phyloP scores from a whole-genome alignment of 208 protist genomes.

The Crithidia thermophila region DNA sequence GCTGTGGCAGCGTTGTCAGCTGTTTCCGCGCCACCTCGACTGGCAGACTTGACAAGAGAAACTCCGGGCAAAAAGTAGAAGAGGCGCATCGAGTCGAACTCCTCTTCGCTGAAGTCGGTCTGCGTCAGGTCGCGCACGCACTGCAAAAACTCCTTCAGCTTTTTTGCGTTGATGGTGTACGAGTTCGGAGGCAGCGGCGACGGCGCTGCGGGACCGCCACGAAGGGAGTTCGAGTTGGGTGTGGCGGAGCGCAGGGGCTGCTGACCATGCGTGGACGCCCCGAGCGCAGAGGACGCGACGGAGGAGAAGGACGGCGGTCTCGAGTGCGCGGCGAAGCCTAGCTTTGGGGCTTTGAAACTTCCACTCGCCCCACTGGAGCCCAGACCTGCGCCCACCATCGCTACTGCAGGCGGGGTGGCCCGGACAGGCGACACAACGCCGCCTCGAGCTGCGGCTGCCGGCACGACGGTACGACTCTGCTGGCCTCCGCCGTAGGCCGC shows the following conservation, averaged over 20 bases:
- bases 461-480: no score
- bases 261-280: neutral
- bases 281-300: no score
- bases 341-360: no score
- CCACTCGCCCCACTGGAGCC: no score
- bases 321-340: no score
- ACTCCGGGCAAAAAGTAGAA: slow-evolving; percentile 64
- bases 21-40: neutral
- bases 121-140: slow-evolving; percentile 38
- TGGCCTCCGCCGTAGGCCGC: neutral
- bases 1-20: neutral
- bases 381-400: neutral
- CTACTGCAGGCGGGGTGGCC: neutral
- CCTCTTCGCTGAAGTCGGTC: slow-evolving; percentile 40
- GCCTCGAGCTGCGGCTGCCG: no score
- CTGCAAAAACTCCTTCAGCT: slow-evolving; percentile 37
- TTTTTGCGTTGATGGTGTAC: slow-evolving; percentile 26
- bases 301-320: no score
- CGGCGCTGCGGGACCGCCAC: neutral
- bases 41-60: slow-evolving; percentile 7
- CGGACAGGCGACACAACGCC: neutral
- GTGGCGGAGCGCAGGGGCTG: no score
- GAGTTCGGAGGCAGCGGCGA: slow-evolving; percentile 3
- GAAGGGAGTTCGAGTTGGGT: no score
- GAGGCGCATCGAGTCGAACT: slow-evolving; percentile 51